A percentile compares a stretch with the other conserved stretches of the same genome.
These are phyloP conservation scores for Pestalotiopsis sp. DNA, from an alignment of 2,329 filamentous ascomycete genomes.

Conservation along the genomic window DNA sequence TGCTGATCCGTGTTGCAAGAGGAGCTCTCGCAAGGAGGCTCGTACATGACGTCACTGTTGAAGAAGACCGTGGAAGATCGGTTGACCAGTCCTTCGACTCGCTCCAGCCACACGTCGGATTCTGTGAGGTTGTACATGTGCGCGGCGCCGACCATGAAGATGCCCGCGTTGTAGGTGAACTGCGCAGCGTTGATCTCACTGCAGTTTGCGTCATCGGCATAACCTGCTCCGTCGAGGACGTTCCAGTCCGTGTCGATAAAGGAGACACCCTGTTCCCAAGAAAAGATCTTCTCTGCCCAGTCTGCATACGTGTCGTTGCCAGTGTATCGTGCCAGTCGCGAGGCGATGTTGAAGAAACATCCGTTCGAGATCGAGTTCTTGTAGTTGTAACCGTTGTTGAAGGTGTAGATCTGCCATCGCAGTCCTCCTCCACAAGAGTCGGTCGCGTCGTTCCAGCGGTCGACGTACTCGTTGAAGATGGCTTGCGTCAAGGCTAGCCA, in stretches of 20 bases:
- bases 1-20: constrained; percentile 35
- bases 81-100: constrained; percentile 45
- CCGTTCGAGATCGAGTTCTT: constrained; percentile 71
- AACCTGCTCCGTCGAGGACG: constrained; percentile 57
- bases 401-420: constrained; percentile 82
- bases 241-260: constrained; percentile 57
- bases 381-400: constrained; percentile 71
- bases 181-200: constrained; percentile 28
- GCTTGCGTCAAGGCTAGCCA: constrained; percentile 80
- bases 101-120: constrained; percentile 42
- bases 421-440: constrained; percentile 69
- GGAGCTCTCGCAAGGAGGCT: constrained; percentile 54
- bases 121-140: constrained; percentile 40
- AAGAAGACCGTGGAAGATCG: constrained; percentile 43
- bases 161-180: constrained; percentile 31
- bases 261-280: constrained; percentile 58
- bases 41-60: constrained; percentile 49
- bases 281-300: constrained; percentile 71
- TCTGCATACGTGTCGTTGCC: constrained; percentile 75
- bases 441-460: constrained; percentile 62
- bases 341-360: constrained; percentile 68
- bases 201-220: constrained; percentile 29
- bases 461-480: constrained; percentile 76
- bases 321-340: constrained; percentile 76
- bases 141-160: constrained; percentile 35